Percentiles rank a stretch among this genome's conserved stretches.
These are phyloP conservation scores for Exophiala lecanii-corni DNA, from an alignment of 2,329 filamentous ascomycete species.

Conservation along the genomic window DNA sequence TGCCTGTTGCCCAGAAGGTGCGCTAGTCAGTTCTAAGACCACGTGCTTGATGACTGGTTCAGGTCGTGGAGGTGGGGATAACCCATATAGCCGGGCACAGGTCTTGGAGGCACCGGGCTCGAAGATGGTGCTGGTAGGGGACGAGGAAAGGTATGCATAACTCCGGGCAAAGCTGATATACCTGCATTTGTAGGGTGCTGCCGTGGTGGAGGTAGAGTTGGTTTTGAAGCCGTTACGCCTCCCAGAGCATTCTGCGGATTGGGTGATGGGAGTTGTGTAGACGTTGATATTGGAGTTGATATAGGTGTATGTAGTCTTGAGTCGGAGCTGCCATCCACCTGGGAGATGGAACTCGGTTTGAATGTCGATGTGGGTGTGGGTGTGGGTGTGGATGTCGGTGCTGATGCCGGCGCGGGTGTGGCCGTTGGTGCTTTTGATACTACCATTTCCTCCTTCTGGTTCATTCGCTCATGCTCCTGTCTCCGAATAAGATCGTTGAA, in stretches of 20 bases:
- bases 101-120: constrained; percentile 7
- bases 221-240: too few species aligned
- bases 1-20: constrained; percentile 37
- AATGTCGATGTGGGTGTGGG: too few species aligned
- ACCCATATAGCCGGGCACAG: constrained; percentile 11
- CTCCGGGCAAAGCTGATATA: constrained; percentile 13
- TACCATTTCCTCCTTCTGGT: constrained; percentile 14
- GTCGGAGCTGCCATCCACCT: too few species aligned
- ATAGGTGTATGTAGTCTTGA: too few species aligned
- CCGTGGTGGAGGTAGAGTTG: constrained; percentile 25
- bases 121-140: constrained; percentile 17
- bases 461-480: constrained; percentile 29
- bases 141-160: constrained; percentile 19
- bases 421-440: too few species aligned
- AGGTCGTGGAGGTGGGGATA: constrained; percentile 28
- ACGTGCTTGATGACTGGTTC: constrained; percentile 43
- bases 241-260: constrained; percentile 7
- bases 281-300: constrained; percentile 1
- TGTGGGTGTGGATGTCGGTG: too few species aligned
- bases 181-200: constrained; percentile 27
- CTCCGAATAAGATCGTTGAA: constrained; percentile 47
- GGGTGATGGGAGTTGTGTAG: constrained; percentile 5
- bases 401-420: too few species aligned
- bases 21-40: constrained; percentile 41
- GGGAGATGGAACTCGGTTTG: too few species aligned